Base-by-base conservation (phyloP, 1,284 basidiomycete genomes). In the Cryptococcus sp. region DNA sequence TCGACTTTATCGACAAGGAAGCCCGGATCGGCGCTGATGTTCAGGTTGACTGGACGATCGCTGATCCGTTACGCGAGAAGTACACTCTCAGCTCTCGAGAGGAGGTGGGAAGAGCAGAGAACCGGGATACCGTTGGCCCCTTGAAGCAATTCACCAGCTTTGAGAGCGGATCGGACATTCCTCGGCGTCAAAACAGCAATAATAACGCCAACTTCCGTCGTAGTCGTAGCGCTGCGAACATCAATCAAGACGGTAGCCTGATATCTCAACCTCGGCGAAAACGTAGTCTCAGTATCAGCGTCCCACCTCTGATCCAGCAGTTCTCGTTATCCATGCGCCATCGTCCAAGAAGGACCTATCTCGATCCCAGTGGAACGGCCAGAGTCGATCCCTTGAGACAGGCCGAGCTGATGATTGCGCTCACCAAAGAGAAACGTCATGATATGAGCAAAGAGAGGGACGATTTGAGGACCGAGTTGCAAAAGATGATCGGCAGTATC, bases 1-100 rank as follows among this genome's bases (percentile, higher is more conserved):
- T 73, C 17, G 73, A 70, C 47, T 68, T 68, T 22, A 47, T 71
- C 2, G n/a, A 51, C 26, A 46, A 59, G 4, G 63, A 66, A 13
- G 63, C 70, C 37, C 49, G 50, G 43, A 61, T 67, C 10, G 55
- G 66, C 11, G 64, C 66, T 1, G 70, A 70, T 17, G 57, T 75
- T n/a, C 66, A 72, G 3, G 40, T 65, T 19, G 23, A 55, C 22
- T 74, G 65, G 54, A 53, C 63, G 4, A 43, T 53, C 15, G 56
- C 72, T 8, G 64, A 64, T 4, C 50, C 59, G 10, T 25, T 69
- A 3, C 56, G 57, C 6, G 17, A 38, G 5, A 48, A 34, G n/a
- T 65, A 68, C 50, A 47, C 29, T 40, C 15, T 19, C 51, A 46
- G 17, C n/a, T 23, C 16, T 45, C 41, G 15, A 50, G 39, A 19